Conservation (phyloP, 805 yeast genomes). For the Sporopachydermia quercuum region DNA sequence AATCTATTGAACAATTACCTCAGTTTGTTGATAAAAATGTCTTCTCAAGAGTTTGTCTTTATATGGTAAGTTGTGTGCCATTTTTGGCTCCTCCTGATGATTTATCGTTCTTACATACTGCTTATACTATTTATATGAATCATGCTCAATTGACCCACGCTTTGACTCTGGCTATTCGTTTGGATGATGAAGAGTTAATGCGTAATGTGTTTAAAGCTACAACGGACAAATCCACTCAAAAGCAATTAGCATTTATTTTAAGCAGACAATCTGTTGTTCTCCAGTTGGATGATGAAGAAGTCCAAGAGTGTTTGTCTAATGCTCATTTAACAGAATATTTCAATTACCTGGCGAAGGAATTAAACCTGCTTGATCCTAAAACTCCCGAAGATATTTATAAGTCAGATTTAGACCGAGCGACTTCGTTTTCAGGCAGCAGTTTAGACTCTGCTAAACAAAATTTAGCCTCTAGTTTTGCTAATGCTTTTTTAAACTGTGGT, state of each 20-base stretch:
- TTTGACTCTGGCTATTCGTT: constrained; percentile 70
- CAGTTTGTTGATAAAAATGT: constrained; percentile 76
- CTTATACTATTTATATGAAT: constrained; percentile 68
- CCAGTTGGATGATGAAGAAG: constrained; percentile 35
- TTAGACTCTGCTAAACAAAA: constrained; percentile 91
- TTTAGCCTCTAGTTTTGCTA: constrained; percentile 88
- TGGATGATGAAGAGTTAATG: constrained; percentile 70
- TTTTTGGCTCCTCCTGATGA: constrained; percentile 93
- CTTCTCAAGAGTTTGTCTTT: constrained; percentile 78
- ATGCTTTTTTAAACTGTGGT: constrained; percentile 82
- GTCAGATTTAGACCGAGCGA: constrained; percentile 68
- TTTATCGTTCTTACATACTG: constrained; percentile 69
- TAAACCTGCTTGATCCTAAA: constrained; percentile 78
- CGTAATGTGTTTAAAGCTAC: constrained; percentile 73
- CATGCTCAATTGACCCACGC: constrained; percentile 82
- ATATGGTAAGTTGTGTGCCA: constrained; percentile 94
- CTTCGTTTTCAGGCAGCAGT: constrained; percentile 27
- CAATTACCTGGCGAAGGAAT: constrained; percentile 67
- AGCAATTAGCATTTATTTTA: constrained; percentile 82
- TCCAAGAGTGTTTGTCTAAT: constrained; percentile 78
- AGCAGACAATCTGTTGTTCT: constrained; percentile 79
- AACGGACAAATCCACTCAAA: constrained; percentile 55
- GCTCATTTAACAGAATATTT: constrained; percentile 65
- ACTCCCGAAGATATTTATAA: constrained; percentile 92
- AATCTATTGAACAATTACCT: constrained; percentile 68